Evolutionary conservation across 768 basidiomycete species (phyloP).

Genomic region (Cubamyces sp.): DNA sequence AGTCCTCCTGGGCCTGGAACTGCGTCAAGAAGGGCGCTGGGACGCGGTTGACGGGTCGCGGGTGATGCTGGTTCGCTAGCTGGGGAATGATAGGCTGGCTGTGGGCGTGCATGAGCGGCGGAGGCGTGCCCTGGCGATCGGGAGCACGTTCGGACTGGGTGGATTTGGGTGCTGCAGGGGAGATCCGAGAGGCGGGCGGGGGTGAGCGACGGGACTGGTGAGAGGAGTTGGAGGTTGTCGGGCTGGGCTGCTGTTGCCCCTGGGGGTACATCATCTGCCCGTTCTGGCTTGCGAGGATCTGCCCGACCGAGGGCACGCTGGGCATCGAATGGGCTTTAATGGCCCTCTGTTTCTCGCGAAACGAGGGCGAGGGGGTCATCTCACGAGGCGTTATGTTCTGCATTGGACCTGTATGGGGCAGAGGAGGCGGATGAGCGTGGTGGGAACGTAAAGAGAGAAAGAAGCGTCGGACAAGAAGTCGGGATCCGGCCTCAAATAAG

Average conservation of each 20-base stretch:
- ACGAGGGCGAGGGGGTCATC: constrained; percentile 46
- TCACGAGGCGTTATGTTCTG: constrained; percentile 45
- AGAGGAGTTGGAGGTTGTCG: constrained; percentile 38
- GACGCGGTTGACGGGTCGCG: constrained; percentile 66
- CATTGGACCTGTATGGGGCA: constrained; percentile 32
- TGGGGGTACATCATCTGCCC: constrained; percentile 40
- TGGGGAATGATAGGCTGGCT: constrained; percentile 37
- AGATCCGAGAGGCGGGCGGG: constrained; percentile 35
- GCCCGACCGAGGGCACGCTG: constrained; percentile 58
- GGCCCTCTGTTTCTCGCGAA: constrained; percentile 52
- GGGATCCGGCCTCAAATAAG: constrained; percentile 24
- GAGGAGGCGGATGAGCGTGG: constrained; percentile 26
- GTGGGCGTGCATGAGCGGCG: constrained; percentile 40
- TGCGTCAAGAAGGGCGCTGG: constrained; percentile 60
- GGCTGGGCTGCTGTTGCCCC: constrained; percentile 42
- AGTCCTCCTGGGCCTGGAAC: constrained; percentile 57
- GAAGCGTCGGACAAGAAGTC: constrained; percentile 26
- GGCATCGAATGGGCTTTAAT: constrained; percentile 66
- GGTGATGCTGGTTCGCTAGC: constrained; percentile 50
- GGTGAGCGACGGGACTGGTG: constrained; percentile 42
- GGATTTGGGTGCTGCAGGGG: constrained; percentile 39
- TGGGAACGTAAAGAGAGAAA: constrained; percentile 21
- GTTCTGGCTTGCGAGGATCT: constrained; percentile 48
- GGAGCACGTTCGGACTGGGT: constrained; percentile 31
- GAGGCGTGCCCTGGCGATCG: constrained; percentile 53